Conservation (phyloP, 495 filamentous ascomycete species). For the Podospora sp. region DNA sequence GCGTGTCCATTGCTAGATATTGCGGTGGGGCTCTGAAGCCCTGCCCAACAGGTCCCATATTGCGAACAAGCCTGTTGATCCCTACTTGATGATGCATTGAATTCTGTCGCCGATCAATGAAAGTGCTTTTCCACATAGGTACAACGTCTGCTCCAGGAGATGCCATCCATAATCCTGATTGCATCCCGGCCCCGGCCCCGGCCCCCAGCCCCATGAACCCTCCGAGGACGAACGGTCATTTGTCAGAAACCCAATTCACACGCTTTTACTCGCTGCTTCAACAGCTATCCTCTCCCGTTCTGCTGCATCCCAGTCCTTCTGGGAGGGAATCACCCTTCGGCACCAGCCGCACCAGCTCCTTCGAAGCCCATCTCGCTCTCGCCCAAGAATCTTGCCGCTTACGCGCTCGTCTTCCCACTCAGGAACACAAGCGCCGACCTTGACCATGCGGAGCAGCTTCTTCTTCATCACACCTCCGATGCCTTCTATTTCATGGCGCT, state of each 20-base stretch:
- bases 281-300: conserved; percentile 10
- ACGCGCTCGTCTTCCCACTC: conserved; percentile 79
- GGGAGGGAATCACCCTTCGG: conserved; percentile 56
- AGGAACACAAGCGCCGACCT: conserved; percentile 77
- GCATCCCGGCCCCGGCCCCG: no score
- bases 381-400: conserved; percentile 47
- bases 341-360: conserved; percentile 74
- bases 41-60: no score
- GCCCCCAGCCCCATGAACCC: neutral
- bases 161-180: neutral
- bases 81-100: neutral
- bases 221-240: neutral
- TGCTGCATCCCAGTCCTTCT: conserved; percentile 37
- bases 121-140: neutral
- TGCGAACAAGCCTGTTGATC: neutral
- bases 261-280: neutral
- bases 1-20: no score
- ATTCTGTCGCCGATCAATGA: neutral
- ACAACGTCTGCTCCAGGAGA: neutral
- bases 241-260: neutral
- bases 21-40: no score
- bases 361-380: conserved; percentile 57
- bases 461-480: conserved; percentile 83
- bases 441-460: conserved; percentile 72
- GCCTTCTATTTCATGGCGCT: conserved; percentile 82